phyloP scores from a whole-genome alignment of 768 basidiomycete species.

The Mrakia gelida region DNA sequence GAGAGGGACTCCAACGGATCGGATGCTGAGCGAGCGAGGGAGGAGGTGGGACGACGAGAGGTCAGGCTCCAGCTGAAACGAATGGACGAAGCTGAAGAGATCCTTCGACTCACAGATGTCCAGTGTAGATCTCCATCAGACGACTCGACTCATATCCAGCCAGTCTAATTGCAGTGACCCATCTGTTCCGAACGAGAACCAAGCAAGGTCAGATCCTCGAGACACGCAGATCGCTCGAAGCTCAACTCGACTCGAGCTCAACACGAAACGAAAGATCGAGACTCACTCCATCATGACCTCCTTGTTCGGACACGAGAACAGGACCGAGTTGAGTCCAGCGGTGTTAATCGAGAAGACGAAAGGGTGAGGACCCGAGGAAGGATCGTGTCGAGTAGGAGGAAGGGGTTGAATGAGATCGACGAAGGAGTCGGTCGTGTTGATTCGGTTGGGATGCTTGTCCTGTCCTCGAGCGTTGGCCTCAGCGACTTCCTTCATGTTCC shows the following conservation, averaged over 20 bases:
- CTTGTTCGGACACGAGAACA: conserved; percentile 78
- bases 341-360: conserved; percentile 87
- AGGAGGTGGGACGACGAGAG: not conserved
- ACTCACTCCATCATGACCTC: conserved; percentile 56
- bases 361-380: conserved; percentile 42
- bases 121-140: conserved; percentile 95
- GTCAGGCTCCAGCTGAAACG: conserved; percentile 51
- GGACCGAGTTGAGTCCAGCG: conserved; percentile 80
- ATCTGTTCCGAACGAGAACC: conserved; percentile 42
- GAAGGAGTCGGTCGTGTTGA: conserved; percentile 42
- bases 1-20: conserved; percentile 7
- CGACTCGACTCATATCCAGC: conserved; percentile 92
- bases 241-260: not conserved
- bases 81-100: conserved; percentile 45
- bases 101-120: conserved; percentile 55
- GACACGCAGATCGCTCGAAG: not conserved
- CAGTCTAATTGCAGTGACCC: conserved; percentile 85
- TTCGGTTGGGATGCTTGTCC: conserved; percentile 45
- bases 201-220: not conserved
- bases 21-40: not conserved
- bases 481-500: conserved; percentile 46
- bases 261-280: too few species aligned
- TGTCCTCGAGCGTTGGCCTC: conserved; percentile 44
- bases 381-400: conserved; percentile 44
- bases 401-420: conserved; percentile 45